A percentile compares a stretch with the other conserved stretches of the same genome.
phyloP scores from a whole-genome alignment of 805 yeast genomes.

The Candida sonorensis region DNA sequence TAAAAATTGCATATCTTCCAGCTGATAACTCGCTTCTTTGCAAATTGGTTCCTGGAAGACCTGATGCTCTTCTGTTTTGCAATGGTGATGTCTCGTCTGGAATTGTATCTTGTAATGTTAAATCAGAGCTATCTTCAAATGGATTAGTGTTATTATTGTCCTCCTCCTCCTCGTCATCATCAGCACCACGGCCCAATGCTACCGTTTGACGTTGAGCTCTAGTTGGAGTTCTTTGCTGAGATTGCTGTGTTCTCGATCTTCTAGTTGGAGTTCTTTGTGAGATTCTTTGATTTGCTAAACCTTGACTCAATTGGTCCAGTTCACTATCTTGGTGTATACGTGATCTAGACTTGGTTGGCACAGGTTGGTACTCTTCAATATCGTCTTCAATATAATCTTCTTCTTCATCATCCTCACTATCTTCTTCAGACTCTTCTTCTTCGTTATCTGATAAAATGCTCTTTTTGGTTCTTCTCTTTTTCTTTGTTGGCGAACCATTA shows the following conservation, averaged over 20 bases:
- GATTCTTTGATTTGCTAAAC: slow-evolving; percentile 17
- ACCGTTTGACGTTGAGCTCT: no score
- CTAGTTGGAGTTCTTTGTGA: slow-evolving; percentile 4
- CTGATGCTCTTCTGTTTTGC: slow-evolving; percentile 14
- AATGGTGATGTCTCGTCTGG: slow-evolving; percentile 3
- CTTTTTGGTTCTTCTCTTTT: slow-evolving; percentile 28
- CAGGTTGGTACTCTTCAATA: background rate
- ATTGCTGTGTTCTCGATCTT: slow-evolving; percentile 1
- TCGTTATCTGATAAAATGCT: slow-evolving; percentile 21
- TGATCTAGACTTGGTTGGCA: slow-evolving; percentile 13
- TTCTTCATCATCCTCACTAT: slow-evolving; percentile 1
- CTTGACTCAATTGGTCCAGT: slow-evolving; percentile 18
- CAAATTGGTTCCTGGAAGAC: slow-evolving; percentile 10
- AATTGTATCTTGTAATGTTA: slow-evolving; percentile 1
- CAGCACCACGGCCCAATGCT: no score
- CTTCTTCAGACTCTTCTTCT: slow-evolving; percentile 9
- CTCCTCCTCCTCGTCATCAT: no score
- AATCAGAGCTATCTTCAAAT: no score
- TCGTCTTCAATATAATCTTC: slow-evolving; percentile 8
- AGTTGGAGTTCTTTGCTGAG: no score
- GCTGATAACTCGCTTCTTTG: slow-evolving; percentile 37
- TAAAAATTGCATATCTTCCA: slow-evolving; percentile 40
- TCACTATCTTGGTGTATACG: slow-evolving; percentile 22
- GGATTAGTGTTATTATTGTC: no score
- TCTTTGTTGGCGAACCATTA: slow-evolving; percentile 27